A percentile compares a stretch with the other conserved stretches of the same genome.
Conservation (phyloP, 176 grass and related monocot genomes). For the Oryza glaberrima region DNA sequence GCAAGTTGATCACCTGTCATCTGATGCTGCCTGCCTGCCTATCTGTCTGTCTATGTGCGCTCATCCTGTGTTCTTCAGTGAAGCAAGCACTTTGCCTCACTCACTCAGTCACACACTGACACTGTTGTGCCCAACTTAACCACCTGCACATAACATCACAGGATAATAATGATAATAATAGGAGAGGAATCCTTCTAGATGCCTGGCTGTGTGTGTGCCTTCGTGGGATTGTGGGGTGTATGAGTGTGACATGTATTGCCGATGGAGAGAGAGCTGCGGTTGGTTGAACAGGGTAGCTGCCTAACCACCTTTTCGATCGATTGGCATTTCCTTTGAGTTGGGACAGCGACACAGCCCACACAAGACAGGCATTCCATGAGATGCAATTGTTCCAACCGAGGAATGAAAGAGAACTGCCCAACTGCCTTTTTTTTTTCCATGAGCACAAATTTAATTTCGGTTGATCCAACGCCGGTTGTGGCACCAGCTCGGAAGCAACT, state of each 20-base stretch:
- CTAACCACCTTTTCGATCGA: slow-evolving; percentile 1
- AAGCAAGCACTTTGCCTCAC: neutral
- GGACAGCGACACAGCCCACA: slow-evolving; percentile 10
- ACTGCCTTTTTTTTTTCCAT: neutral
- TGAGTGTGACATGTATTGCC: neutral
- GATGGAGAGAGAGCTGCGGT: neutral
- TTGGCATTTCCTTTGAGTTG: neutral
- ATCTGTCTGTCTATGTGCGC: neutral
- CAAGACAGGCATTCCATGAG: neutral
- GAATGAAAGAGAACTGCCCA: slow-evolving; percentile 1
- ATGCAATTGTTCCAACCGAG: slow-evolving; percentile 6
- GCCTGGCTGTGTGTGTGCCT: slow-evolving; percentile 8
- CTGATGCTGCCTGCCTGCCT: neutral
- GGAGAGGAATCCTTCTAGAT: slow-evolving; percentile 42
- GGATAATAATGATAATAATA: neutral
- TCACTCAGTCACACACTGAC: neutral
- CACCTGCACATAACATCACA: neutral
- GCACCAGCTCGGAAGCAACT: slow-evolving; percentile 15
- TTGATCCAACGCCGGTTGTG: slow-evolving; percentile 1
- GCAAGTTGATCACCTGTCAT: neutral
- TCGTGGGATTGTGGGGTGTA: neutral
- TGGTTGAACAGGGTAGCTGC: neutral
- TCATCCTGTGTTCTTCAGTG: neutral
- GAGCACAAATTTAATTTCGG: neutral
- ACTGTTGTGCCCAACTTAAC: neutral